Conservation (phyloP, 768 basidiomycete genomes). For the Kwoniella heveanensis region DNA sequence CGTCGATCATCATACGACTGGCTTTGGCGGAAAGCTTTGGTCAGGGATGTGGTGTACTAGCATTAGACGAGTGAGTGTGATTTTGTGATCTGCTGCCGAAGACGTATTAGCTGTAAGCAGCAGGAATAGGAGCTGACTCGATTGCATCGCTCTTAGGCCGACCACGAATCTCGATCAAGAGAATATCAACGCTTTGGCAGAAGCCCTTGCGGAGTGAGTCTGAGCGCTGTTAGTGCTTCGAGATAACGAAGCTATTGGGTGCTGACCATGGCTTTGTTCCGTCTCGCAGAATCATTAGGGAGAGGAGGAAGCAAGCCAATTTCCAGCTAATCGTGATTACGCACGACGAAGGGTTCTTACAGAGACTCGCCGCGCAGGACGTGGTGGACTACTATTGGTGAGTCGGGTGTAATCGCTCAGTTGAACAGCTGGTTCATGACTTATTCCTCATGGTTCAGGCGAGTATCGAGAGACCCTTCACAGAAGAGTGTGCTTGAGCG, state of each 20-base stretch:
- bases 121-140: constrained; percentile 14
- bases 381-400: constrained; percentile 97
- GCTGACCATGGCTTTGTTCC: background rate
- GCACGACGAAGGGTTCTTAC: constrained; percentile 92
- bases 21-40: constrained; percentile 97
- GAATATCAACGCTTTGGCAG: constrained; percentile 91
- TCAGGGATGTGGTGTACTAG: constrained; percentile 95
- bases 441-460: too few relatives aligned
- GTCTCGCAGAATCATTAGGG: constrained; percentile 78
- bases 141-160: constrained; percentile 58
- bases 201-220: constrained; percentile 83
- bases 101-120: too few relatives aligned
- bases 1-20: constrained; percentile 94
- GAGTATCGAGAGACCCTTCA: constrained; percentile 68
- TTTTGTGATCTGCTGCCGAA: background rate
- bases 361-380: constrained; percentile 81
- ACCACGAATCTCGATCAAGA: constrained; percentile 95
- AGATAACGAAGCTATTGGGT: too few relatives aligned
- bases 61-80: constrained; percentile 72
- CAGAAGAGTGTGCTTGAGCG: constrained; percentile 69
- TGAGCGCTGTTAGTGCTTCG: too few relatives aligned
- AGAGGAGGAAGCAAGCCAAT: constrained; percentile 81
- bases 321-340: constrained; percentile 87
- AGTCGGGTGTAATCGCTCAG: too few relatives aligned
- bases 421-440: too few relatives aligned